Conservation (phyloP, 257 asterid genomes). For the Buddleja alternifolia region DNA sequence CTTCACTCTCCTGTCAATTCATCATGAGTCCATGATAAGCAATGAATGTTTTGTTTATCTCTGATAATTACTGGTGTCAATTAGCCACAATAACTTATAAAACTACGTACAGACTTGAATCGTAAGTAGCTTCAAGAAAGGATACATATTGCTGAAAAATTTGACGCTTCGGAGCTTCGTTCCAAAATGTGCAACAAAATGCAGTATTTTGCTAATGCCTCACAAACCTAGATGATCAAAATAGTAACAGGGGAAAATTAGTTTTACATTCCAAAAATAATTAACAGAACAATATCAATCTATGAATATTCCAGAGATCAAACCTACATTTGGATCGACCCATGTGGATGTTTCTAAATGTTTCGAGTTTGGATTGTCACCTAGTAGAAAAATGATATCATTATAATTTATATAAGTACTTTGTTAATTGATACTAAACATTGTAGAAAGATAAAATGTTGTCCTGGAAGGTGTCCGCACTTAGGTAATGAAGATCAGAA, state of each 20-base stretch:
- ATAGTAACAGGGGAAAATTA: slow-evolving; percentile 21
- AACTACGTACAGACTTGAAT: not conserved
- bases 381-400: slow-evolving; percentile 37
- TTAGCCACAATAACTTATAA: slow-evolving; percentile 7
- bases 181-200: slow-evolving; percentile 78
- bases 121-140: slow-evolving; percentile 37
- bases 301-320: slow-evolving; percentile 22
- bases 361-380: slow-evolving; percentile 67
- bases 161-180: slow-evolving; percentile 76
- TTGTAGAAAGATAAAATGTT: slow-evolving; percentile 2
- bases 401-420: not conserved
- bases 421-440: slow-evolving; percentile 19
- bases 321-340: slow-evolving; percentile 69
- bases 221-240: slow-evolving; percentile 68
- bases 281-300: not conserved
- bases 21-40: slow-evolving; percentile 10
- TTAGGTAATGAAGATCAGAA: not conserved
- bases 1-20: not conserved
- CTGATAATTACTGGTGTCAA: not conserved
- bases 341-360: slow-evolving; percentile 68
- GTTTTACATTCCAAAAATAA: slow-evolving; percentile 9
- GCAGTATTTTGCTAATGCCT: slow-evolving; percentile 72
- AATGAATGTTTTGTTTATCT: slow-evolving; percentile 7
- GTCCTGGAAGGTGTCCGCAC: slow-evolving; percentile 8
- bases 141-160: slow-evolving; percentile 93